Base-by-base conservation (phyloP, 2,329 filamentous ascomycete species). In the Microdochium trichocladiopsis region DNA sequence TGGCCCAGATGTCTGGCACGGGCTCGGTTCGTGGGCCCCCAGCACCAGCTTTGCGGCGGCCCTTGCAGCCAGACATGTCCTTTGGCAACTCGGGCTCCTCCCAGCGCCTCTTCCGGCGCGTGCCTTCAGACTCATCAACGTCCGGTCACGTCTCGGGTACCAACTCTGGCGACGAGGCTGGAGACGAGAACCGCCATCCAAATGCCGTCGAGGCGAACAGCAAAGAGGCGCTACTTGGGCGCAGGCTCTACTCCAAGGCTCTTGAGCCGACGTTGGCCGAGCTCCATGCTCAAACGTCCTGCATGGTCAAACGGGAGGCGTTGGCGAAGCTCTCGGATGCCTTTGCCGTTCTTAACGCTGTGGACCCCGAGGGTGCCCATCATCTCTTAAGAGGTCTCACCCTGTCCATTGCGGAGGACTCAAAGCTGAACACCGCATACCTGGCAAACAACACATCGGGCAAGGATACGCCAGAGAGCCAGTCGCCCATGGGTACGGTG, bases 1-100 rank as follows among this genome's bases (percentile, higher is more conserved):
- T 72, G 14, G 69, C 70, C 5, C 61, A 67, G 33, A 58, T 58
- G 51, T 62, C 63, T 24, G 49, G 67, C 41, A 71, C 64, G 52
- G 72, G 73, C 18, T 78, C 78, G 28, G 50, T 60, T 31, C 61
- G 61, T 45, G 60, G 31, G 66, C 75, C 53, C 63, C 71, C 57
- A 57, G 68, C 31, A 66, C 72, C 16, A 52, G 76, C 76, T 2
- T 69, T 82, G 1, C 91, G 90, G 69, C 86, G 89, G 57, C 92
- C 93, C 0, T 77, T 96, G 2, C 90, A 91, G 52, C 80, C 94
- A 2, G 90, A 97, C 63, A 86, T 95, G 76, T 95, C 87, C 5
- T 97, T 95, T 70, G 94, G 93, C 50, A 97, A 97, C 68, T 88
- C 86, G 8, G 90, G 89, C 1, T 96, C 93, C 1, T 96, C 92